Conservation (phyloP, 345 rosid species). For the Syzygium grande region DNA sequence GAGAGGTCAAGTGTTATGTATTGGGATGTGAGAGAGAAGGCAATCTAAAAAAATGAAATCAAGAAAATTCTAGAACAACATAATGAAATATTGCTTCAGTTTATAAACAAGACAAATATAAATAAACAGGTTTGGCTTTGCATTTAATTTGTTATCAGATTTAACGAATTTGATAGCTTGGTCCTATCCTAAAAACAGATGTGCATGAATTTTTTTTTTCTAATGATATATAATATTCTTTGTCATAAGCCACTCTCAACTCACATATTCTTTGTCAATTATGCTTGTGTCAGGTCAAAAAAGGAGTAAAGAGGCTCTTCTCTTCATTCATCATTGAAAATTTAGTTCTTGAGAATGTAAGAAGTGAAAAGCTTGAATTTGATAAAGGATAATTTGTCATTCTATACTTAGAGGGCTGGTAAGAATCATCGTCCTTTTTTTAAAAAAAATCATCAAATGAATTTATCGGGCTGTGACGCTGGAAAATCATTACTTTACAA, state of each 20-base stretch:
- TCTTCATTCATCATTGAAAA: neutral
- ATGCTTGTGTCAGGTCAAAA: neutral
- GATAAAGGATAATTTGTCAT: neutral
- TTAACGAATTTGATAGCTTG: neutral
- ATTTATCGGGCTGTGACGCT: neutral
- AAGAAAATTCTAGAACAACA: neutral
- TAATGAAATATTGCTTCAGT: neutral
- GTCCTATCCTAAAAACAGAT: neutral
- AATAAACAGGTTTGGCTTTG: neutral
- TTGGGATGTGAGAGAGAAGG: neutral
- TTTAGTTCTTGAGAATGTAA: neutral
- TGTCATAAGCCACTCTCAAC: neutral
- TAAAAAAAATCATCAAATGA: neutral
- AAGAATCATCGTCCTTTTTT: neutral
- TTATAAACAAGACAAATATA: neutral
- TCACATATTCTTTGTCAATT: neutral
- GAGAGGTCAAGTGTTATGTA: neutral
- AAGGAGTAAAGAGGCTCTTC: neutral
- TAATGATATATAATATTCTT: neutral
- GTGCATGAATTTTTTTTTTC: neutral
- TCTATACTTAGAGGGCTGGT: neutral
- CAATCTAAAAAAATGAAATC: neutral
- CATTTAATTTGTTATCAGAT: neutral
- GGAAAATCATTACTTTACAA: rapidly evolving
- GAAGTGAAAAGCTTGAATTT: neutral